phyloP scores from a whole-genome alignment of 495 filamentous ascomycete species.

The Neurospora sp. region DNA sequence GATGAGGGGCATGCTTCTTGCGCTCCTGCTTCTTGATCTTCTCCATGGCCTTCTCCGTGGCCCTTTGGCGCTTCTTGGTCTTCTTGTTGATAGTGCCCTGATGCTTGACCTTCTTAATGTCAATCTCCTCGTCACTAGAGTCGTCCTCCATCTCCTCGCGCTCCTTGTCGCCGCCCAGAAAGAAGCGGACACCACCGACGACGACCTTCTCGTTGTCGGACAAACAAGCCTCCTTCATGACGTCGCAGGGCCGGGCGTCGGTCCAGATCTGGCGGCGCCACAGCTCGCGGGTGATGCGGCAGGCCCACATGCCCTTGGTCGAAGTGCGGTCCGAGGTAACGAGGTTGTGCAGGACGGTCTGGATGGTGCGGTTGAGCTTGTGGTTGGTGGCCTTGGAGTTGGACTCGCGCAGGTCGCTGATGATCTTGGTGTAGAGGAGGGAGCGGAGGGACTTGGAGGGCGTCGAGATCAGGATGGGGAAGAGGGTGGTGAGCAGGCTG shows the following conservation, averaged over 20 bases:
- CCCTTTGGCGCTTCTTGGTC: conserved; percentile 71
- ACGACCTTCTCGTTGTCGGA: conserved; percentile 85
- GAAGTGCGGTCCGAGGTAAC: conserved; percentile 75
- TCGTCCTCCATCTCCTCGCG: conserved; percentile 86
- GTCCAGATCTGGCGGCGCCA: conserved; percentile 33
- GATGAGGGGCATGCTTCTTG: conserved; percentile 78
- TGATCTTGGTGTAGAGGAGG: conserved; percentile 80
- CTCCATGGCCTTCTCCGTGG: conserved; percentile 65
- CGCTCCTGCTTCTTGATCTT: conserved; percentile 64
- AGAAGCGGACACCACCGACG: conserved; percentile 79
- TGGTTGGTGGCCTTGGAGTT: conserved; percentile 85
- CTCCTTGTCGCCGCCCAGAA: conserved; percentile 90
- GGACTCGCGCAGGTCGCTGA: conserved; percentile 75
- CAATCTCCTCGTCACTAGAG: conserved; percentile 69
- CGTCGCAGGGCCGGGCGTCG: conserved; percentile 71
- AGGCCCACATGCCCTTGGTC: conserved; percentile 85
- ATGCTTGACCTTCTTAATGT: conserved; percentile 74
- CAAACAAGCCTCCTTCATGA: conserved; percentile 85
- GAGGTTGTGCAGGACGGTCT: conserved; percentile 85
- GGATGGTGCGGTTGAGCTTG: conserved; percentile 81
- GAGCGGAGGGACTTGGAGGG: conserved; percentile 77
- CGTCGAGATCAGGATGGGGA: conserved; percentile 70
- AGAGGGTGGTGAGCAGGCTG: conserved; percentile 73
- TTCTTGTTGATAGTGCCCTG: conserved; percentile 91
- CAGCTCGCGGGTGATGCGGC: conserved; percentile 27